Conservation (phyloP, 1,139 yeast species). For the Ogataea hybrid region DNA sequence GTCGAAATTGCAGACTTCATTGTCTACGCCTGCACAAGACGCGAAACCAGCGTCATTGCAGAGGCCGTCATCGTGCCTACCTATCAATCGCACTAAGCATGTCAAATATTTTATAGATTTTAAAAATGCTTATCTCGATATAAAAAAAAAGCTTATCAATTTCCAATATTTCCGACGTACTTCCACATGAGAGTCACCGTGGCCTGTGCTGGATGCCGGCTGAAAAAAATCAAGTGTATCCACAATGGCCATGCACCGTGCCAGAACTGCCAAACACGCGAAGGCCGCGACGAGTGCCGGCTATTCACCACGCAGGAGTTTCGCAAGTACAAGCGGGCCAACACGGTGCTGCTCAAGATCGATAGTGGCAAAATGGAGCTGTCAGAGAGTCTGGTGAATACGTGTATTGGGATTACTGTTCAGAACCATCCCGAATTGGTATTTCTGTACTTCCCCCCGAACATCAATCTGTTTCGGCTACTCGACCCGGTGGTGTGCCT, state of each 20-base stretch:
- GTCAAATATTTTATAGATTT: neutral
- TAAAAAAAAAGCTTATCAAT: constrained; percentile 3
- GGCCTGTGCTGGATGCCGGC: constrained; percentile 18
- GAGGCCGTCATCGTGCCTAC: constrained; percentile 75
- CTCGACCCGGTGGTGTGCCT: constrained; percentile 13
- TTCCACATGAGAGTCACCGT: constrained; percentile 16
- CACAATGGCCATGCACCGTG: constrained; percentile 17
- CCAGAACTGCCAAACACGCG: constrained; percentile 11
- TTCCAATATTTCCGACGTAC: neutral
- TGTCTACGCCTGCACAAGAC: constrained; percentile 68
- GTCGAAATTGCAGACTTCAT: constrained; percentile 82
- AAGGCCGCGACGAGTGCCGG: constrained; percentile 10
- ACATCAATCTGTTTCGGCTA: constrained; percentile 9
- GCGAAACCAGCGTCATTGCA: constrained; percentile 73
- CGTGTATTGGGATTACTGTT: constrained; percentile 7
- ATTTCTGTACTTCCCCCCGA: constrained; percentile 8
- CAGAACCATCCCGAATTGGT: constrained; percentile 19
- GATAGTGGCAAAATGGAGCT: constrained; percentile 1
- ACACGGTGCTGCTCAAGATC: neutral
- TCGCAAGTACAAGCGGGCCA: constrained; percentile 9
- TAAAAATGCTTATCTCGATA: neutral
- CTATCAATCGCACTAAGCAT: constrained; percentile 48
- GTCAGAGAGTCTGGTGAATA: neutral
- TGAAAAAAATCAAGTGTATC: constrained; percentile 17
- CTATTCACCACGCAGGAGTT: constrained; percentile 19